These are phyloP conservation scores for Saccharomyces mikatae DNA, from an alignment of 805 yeast genomes.

Conservation along the genomic window DNA sequence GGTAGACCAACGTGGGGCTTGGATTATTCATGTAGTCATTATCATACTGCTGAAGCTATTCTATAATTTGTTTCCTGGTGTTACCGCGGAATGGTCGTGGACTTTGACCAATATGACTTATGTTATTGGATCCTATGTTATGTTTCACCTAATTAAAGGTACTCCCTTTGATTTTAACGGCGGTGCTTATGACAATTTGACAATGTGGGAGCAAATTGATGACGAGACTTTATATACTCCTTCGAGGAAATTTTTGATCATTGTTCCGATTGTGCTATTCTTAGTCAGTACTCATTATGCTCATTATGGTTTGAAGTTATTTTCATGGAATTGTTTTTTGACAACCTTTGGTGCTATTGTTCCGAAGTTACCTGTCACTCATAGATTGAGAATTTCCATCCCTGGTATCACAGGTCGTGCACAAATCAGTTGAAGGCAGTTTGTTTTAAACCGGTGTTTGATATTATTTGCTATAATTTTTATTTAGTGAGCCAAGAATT, in stretches of 20 bases:
- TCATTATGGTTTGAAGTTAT: slow-evolving; percentile 70
- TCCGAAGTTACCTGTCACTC: slow-evolving; percentile 82
- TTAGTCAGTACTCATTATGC: slow-evolving; percentile 85
- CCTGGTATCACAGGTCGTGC: slow-evolving; percentile 39
- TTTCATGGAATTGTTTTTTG: slow-evolving; percentile 61
- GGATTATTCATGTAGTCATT: slow-evolving; percentile 86
- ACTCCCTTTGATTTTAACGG: slow-evolving; percentile 95
- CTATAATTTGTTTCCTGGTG: slow-evolving; percentile 73
- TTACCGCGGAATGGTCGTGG: slow-evolving; percentile 82
- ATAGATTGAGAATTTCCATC: slow-evolving; percentile 61
- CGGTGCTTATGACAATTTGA: slow-evolving; percentile 91
- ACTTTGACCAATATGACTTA: slow-evolving; percentile 86
- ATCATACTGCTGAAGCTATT: slow-evolving; percentile 66
- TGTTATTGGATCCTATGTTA: slow-evolving; percentile 83
- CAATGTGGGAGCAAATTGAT: slow-evolving; percentile 97
- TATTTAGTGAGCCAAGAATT: neutral
- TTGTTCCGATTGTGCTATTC: slow-evolving; percentile 87
- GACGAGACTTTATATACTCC: slow-evolving; percentile 97
- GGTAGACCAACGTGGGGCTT: slow-evolving; percentile 95
- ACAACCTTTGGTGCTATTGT: slow-evolving; percentile 82
- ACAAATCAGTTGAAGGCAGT: slow-evolving; percentile 24
- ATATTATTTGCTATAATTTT: neutral
- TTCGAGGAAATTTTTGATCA: slow-evolving; percentile 81
- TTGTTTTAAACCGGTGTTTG: neutral
- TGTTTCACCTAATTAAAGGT: slow-evolving; percentile 95